Evolutionary conservation across 2,329 filamentous ascomycete genomes (phyloP).

Genomic region (Fusarium sp.): DNA sequence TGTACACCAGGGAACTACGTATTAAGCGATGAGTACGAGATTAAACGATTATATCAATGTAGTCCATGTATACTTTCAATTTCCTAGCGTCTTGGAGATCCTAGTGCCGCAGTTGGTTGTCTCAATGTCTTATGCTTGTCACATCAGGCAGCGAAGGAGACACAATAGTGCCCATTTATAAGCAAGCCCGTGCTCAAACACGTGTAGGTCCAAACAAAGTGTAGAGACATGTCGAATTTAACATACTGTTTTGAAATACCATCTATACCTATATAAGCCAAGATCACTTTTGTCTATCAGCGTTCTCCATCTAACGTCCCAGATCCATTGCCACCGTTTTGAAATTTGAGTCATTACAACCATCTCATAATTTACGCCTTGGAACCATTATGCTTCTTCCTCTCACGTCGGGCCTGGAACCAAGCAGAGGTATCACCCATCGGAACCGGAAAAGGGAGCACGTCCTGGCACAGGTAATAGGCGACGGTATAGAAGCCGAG

Average conservation of each 20-base stretch:
- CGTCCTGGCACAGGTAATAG: constrained; percentile 43
- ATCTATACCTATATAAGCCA: background rate
- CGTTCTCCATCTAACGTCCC: background rate
- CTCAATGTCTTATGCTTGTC: no score
- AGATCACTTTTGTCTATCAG: background rate
- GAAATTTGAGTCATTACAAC: background rate
- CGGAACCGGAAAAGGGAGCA: constrained; percentile 37
- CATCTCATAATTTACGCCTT: background rate
- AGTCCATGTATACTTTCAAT: no score
- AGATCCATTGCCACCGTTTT: background rate
- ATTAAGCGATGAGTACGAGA: background rate
- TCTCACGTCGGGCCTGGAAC: constrained; percentile 17
- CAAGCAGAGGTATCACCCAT: constrained; percentile 40
- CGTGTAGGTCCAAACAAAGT: background rate
- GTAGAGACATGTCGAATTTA: background rate
- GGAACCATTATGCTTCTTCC: constrained; percentile 2
- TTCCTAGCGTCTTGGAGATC: no score
- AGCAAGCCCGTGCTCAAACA: no score
- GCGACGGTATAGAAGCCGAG: constrained; percentile 40
- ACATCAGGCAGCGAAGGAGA: no score
- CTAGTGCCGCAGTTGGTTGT: no score
- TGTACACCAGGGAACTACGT: background rate
- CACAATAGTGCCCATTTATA: no score
- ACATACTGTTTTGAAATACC: background rate
- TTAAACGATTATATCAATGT: background rate